Evolutionary conservation across 139 green algal species (phyloP), one percentile per base, ranked within the genome.

Genomic region (Chlamydomonas sphaeroides): DNA sequence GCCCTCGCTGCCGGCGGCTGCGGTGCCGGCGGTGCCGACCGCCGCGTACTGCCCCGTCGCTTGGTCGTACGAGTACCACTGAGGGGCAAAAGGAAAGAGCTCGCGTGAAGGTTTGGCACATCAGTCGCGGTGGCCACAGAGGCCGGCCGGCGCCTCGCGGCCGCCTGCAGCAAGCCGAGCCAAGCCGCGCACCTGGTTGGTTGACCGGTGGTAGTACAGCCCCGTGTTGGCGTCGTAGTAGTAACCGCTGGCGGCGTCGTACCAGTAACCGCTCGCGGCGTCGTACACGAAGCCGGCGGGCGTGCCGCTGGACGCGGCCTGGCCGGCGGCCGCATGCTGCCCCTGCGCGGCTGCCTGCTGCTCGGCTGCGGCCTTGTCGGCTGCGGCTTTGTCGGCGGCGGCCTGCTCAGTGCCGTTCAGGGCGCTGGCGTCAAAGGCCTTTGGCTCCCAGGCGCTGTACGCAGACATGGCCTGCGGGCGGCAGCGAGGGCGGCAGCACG

Each of bases 221-320:
- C 87, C 88, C 0, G 90, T 94, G 68, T 94, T 93, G 20, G 91
- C 85, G 76, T 97, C 93, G 66, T 95, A 97, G 63, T 91, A 93
- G 75, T 96, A 96, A 3, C 93, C 93, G 48, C 86, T 89, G 0
- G 39, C 75, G 0, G 87, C 36, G 35, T 95, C 77, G 65, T 76
- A 97, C 68, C 89, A 93, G 68, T 96, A 96, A 7, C 93, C 93
- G 32, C 84, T 88, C 0, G 45, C 68, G 2, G 86, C 32, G n/a
- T 95, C 89, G 63, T 90, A 95, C 32, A 65, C 68, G 67, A 92
- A 94, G 4, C 87, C 87, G 17, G 86, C 63, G 6, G 76, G 65
- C 15, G 74, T 81, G 1, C 56, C 39, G 84, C 35, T 33, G 57
- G 59, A 26, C 32, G 32, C 6, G 76, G 68, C n/a, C 1, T 1